A percentile compares a stretch with the other conserved stretches of the same genome.
phyloP scores from a whole-genome alignment of 306 rosid species.

The Cicer arietinum region DNA sequence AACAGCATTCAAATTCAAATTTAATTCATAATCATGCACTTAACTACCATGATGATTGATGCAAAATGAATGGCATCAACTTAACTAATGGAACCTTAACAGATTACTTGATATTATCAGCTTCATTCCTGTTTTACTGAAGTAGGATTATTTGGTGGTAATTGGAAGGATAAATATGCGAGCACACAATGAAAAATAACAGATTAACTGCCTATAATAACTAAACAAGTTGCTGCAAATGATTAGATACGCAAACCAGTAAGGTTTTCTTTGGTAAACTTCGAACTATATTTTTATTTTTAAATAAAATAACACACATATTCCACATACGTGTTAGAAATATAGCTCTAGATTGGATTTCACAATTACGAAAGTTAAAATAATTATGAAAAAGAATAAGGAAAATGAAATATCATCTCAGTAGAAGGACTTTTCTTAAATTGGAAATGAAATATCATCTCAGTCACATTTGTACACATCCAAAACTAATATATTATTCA shows the following conservation, averaged over 20 bases:
- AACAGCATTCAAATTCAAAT: background rate
- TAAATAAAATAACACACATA: background rate
- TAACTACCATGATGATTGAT: constrained; percentile 52
- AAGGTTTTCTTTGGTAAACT: background rate
- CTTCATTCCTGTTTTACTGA: background rate
- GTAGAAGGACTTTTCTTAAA: background rate
- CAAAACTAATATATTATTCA: constrained; percentile 14
- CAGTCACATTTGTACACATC: background rate
- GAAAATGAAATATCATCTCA: no score
- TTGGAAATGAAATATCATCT: no score
- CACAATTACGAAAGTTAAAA: constrained; percentile 25
- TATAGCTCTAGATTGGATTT: constrained; percentile 8
- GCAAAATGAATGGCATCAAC: constrained; percentile 40
- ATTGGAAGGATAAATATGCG: constrained; percentile 32
- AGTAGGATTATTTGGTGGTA: constrained; percentile 19
- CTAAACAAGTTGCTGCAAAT: background rate
- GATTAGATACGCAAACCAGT: background rate
- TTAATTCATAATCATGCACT: constrained; percentile 42
- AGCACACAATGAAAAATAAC: background rate
- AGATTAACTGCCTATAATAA: background rate
- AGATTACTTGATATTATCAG: constrained; percentile 3
- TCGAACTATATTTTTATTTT: background rate
- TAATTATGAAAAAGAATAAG: no score
- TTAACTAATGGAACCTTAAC: constrained; percentile 16
- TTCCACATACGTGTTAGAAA: background rate